Conservation (phyloP, 805 yeast genomes). For the Peterozyma toletana region DNA sequence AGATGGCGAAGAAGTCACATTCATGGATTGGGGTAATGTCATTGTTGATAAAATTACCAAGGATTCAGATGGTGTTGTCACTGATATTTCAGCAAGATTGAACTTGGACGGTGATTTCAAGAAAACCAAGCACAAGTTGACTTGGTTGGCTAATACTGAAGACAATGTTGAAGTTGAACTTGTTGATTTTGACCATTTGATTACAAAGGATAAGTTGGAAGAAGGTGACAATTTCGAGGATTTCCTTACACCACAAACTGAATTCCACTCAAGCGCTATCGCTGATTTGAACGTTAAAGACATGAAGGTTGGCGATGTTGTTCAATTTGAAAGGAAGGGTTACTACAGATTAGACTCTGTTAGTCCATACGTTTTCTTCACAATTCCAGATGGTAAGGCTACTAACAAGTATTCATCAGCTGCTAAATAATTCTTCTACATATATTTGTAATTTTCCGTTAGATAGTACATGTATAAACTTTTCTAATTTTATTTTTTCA, state of each 20-base stretch:
- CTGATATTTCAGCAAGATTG: constrained; percentile 65
- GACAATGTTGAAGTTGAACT: constrained; percentile 70
- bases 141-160: constrained; percentile 85
- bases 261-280: constrained; percentile 68
- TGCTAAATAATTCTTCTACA: constrained; percentile 41
- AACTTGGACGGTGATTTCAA: constrained; percentile 95
- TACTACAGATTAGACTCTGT: constrained; percentile 73
- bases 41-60: constrained; percentile 65
- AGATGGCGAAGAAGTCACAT: constrained; percentile 89
- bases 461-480: no score
- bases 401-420: constrained; percentile 59
- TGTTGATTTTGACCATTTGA: constrained; percentile 89
- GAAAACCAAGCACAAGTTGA: constrained; percentile 89
- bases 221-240: constrained; percentile 93
- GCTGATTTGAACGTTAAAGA: constrained; percentile 75
- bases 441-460: no score
- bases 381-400: constrained; percentile 93
- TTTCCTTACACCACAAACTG: constrained; percentile 81
- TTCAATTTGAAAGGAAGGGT: constrained; percentile 97
- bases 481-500: no score
- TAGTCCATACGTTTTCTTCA: constrained; percentile 69
- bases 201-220: constrained; percentile 90
- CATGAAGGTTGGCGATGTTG: constrained; percentile 78
- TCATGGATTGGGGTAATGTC: constrained; percentile 99
- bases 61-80: constrained; percentile 49